These are phyloP conservation scores for Aspergillus arachidicola DNA, from an alignment of 2,329 filamentous ascomycete species.

Conservation along the genomic window DNA sequence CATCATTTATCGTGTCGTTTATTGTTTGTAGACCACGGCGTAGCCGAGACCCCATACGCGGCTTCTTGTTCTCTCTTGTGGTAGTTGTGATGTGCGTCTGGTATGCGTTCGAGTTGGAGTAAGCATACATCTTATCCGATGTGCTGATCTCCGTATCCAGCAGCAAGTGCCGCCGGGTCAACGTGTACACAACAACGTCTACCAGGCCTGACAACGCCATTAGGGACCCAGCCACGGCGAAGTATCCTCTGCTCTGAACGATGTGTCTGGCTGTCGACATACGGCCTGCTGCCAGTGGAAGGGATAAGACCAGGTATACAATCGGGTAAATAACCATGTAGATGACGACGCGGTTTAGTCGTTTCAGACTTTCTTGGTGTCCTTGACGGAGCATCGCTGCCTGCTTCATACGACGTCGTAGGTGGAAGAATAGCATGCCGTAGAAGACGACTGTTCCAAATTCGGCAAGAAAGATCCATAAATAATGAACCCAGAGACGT, in stretches of 20 bases:
- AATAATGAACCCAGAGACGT: constrained; percentile 55
- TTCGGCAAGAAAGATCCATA: constrained; percentile 58
- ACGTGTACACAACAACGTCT: constrained; percentile 60
- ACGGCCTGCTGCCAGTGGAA: constrained; percentile 59
- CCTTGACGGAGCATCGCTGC: constrained; percentile 33
- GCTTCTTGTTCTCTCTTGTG: constrained; percentile 17
- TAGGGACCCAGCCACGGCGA: constrained; percentile 55
- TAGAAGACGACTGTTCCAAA: constrained; percentile 56
- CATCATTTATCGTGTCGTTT: constrained; percentile 28
- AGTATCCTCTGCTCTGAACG: constrained; percentile 44
- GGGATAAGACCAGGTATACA: constrained; percentile 62
- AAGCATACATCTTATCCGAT: constrained; percentile 28
- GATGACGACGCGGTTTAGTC: constrained; percentile 43
- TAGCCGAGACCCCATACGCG: constrained; percentile 22
- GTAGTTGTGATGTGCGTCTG: constrained; percentile 32
- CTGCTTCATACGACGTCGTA: constrained; percentile 47
- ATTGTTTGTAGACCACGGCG: constrained; percentile 25
- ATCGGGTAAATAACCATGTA: constrained; percentile 52
- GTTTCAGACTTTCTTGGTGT: constrained; percentile 37
- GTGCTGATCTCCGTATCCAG: constrained; percentile 49
- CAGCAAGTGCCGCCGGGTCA: constrained; percentile 58
- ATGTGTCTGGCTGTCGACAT: constrained; percentile 41
- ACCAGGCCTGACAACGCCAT: constrained; percentile 61
- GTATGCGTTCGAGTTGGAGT: constrained; percentile 31
- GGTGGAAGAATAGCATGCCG: constrained; percentile 50